These are phyloP conservation scores for Linum usitatissimum DNA, from an alignment of 345 rosid species.

Conservation along the genomic window DNA sequence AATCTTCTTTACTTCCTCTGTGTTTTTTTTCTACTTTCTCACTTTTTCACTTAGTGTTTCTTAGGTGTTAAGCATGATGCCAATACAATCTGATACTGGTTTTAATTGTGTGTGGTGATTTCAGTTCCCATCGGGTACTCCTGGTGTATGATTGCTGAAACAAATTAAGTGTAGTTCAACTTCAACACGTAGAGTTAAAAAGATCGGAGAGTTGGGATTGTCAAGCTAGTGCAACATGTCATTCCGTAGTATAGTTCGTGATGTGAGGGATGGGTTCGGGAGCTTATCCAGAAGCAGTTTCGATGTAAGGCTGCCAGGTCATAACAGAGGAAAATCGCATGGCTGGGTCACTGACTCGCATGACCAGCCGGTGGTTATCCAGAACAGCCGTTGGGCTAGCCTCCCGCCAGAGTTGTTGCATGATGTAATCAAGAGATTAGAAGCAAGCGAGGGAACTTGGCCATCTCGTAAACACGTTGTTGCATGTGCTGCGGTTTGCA, in stretches of 20 bases:
- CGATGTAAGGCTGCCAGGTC: slow-evolving; percentile 64
- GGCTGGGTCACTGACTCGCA: slow-evolving; percentile 60
- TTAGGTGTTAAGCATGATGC: neutral
- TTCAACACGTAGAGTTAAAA: neutral
- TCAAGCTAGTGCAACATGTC: slow-evolving; percentile 36
- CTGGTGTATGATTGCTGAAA: neutral
- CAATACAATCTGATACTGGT: neutral
- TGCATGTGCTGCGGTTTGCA: slow-evolving; percentile 91
- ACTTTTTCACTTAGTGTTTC: neutral
- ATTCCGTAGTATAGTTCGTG: slow-evolving; percentile 82
- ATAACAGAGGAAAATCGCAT: slow-evolving; percentile 59
- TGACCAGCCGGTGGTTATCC: slow-evolving; percentile 44
- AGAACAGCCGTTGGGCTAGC: slow-evolving; percentile 73
- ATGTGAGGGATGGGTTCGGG: slow-evolving; percentile 84
- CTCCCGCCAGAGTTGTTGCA: slow-evolving; percentile 82
- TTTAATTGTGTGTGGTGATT: neutral
- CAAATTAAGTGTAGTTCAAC: neutral
- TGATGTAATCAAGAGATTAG: slow-evolving; percentile 84
- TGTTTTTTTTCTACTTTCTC: neutral
- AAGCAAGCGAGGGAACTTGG: slow-evolving; percentile 78
- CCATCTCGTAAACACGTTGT: slow-evolving; percentile 85
- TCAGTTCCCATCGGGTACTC: neutral
- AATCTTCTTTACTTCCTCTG: neutral
- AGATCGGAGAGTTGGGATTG: neutral
- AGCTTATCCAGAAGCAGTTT: slow-evolving; percentile 83